phyloP scores from a whole-genome alignment of 306 rosid species.

The Pyrus communis region DNA sequence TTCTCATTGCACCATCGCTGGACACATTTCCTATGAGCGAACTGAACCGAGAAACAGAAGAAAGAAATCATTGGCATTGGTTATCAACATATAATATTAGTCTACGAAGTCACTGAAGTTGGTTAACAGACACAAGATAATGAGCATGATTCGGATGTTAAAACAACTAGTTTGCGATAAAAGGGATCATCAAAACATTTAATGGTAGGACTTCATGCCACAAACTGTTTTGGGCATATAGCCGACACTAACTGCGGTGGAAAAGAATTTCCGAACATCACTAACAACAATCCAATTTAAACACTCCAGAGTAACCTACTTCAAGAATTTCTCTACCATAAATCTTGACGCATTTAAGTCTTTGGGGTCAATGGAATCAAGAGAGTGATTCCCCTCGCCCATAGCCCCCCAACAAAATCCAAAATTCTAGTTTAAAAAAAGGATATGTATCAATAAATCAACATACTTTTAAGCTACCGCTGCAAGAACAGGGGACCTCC shows the following conservation, averaged over 20 bases:
- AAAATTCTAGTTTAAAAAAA: not conserved
- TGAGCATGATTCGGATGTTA: not conserved
- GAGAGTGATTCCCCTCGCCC: not conserved
- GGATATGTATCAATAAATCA: not conserved
- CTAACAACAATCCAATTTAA: not conserved
- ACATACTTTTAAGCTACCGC: constrained; percentile 52
- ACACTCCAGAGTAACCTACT: not conserved
- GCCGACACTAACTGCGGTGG: not conserved
- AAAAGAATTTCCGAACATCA: not conserved
- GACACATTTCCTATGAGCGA: constrained; percentile 59
- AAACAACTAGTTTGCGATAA: not conserved
- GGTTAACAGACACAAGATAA: not conserved
- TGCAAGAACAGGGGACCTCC: constrained; percentile 61
- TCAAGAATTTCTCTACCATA: not conserved
- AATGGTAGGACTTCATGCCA: not conserved
- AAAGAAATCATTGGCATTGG: not conserved
- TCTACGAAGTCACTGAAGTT: not conserved
- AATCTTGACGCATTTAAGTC: not conserved
- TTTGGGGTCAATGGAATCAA: not conserved
- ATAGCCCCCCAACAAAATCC: not conserved
- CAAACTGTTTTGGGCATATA: not conserved
- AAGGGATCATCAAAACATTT: not conserved
- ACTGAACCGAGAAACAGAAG: constrained; percentile 17
- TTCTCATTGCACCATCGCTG: constrained; percentile 73
- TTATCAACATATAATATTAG: not conserved